These are phyloP conservation scores for Fusarium compactum DNA, from an alignment of 2,329 filamentous ascomycete genomes.

Conservation along the genomic window DNA sequence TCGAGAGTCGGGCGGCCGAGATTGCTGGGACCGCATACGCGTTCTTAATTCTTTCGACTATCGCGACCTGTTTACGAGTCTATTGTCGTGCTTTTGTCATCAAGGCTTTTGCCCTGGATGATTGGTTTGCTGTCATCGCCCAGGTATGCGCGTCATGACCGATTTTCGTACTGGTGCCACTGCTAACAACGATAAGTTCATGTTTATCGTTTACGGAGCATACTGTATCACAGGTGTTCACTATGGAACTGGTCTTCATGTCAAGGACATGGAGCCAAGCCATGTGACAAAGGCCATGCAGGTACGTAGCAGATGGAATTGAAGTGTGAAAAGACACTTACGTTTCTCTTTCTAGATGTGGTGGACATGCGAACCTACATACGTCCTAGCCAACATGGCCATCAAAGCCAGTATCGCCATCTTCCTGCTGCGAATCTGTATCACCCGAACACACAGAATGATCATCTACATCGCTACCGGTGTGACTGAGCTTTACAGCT, in stretches of 20 bases:
- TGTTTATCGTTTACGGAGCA: slow-evolving; percentile 16
- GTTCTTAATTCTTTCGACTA: slow-evolving; percentile 52
- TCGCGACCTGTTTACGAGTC: slow-evolving; percentile 48
- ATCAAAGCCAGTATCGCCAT: slow-evolving; percentile 56
- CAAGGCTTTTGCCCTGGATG: slow-evolving; percentile 50
- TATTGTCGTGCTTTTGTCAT: slow-evolving; percentile 51
- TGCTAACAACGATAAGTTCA: background rate
- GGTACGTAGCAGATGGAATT: slow-evolving; percentile 29
- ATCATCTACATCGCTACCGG: slow-evolving; percentile 16
- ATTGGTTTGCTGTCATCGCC: slow-evolving; percentile 51
- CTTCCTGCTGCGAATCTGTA: slow-evolving; percentile 55
- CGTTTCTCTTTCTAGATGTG: slow-evolving; percentile 43
- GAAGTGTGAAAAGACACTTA: too few relatives aligned
- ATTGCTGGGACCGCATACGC: slow-evolving; percentile 46
- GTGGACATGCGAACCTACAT: slow-evolving; percentile 58
- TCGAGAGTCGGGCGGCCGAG: slow-evolving; percentile 28
- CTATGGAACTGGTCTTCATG: slow-evolving; percentile 22
- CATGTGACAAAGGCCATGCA: slow-evolving; percentile 45
- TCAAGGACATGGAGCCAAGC: background rate
- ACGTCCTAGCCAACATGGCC: slow-evolving; percentile 52
- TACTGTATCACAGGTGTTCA: slow-evolving; percentile 10
- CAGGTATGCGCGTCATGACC: slow-evolving; percentile 43
- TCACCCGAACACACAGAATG: slow-evolving; percentile 33
- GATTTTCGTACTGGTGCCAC: too few relatives aligned
- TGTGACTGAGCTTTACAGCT: slow-evolving; percentile 51